Conservation (phyloP, 768 basidiomycete genomes). For the Leccinum variicolor region DNA sequence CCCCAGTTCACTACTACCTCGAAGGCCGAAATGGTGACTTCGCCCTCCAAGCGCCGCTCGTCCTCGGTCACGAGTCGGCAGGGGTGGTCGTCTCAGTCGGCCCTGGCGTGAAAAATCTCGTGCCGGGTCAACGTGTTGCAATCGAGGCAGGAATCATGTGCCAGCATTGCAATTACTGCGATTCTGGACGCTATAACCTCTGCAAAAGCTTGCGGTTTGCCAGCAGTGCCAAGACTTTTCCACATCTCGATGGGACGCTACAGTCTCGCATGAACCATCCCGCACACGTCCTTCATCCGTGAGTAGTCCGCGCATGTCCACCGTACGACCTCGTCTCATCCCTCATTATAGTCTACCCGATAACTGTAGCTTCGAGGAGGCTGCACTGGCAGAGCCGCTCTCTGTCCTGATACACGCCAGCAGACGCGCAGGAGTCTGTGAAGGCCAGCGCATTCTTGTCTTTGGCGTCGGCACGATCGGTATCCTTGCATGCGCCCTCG, state of each 20-base stretch:
- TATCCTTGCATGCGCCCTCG: constrained; percentile 81
- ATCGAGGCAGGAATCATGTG: constrained; percentile 94
- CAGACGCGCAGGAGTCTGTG: constrained; percentile 39
- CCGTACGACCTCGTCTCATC: constrained; percentile 8
- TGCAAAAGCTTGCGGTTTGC: constrained; percentile 90
- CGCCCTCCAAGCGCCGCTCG: constrained; percentile 77
- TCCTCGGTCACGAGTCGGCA: constrained; percentile 93
- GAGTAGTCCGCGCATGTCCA: constrained; percentile 32
- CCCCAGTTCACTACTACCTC: constrained; percentile 82
- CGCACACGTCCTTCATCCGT: constrained; percentile 83
- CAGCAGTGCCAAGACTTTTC: constrained; percentile 85
- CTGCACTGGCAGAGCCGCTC: constrained; percentile 90
- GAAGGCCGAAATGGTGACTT: constrained; percentile 94
- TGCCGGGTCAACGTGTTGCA: constrained; percentile 83
- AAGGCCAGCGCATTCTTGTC: constrained; percentile 75
- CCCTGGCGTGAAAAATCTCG: constrained; percentile 58
- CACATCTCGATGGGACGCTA: constrained; percentile 91
- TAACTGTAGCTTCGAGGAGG: constrained; percentile 70
- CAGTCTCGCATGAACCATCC: constrained; percentile 89
- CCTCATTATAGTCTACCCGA: constrained; percentile 61
- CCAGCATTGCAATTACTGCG: constrained; percentile 66
- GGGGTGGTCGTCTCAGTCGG: constrained; percentile 85
- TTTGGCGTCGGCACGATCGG: constrained; percentile 95
- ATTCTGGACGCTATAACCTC: constrained; percentile 84
- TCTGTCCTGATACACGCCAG: constrained; percentile 78